A percentile compares a stretch with the other conserved stretches of the same genome.
phyloP scores from a whole-genome alignment of 106 monocot species.

The Iris macrosiphon region DNA sequence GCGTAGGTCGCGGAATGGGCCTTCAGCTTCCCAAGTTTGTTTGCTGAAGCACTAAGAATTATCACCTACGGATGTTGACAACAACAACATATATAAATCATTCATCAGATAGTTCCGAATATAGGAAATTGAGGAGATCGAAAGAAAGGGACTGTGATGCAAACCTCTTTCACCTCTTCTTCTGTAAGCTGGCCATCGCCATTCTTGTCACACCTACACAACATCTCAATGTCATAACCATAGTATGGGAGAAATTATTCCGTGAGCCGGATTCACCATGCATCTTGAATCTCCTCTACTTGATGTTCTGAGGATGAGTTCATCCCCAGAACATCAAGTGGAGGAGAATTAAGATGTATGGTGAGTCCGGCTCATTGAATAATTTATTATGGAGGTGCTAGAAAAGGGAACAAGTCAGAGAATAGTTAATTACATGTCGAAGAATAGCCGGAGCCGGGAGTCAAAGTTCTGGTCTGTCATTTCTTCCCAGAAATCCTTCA shows the following conservation, averaged over 20 bases:
- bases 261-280: too few relatives aligned
- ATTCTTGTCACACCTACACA: constrained; percentile 92
- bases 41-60: constrained; percentile 83
- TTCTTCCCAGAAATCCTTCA: constrained; percentile 88
- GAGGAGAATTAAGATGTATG: too few relatives aligned
- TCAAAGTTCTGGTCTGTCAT: constrained; percentile 93
- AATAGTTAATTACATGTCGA: constrained; percentile 75
- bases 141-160: background rate
- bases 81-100: background rate
- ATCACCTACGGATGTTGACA: constrained; percentile 43
- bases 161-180: constrained; percentile 97
- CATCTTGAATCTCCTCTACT: too few relatives aligned
- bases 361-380: too few relatives aligned
- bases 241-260: too few relatives aligned
- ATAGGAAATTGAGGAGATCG: background rate
- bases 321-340: too few relatives aligned
- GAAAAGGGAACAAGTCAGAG: background rate
- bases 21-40: constrained; percentile 86
- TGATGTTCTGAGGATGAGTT: too few relatives aligned
- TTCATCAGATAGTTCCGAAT: background rate
- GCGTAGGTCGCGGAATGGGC: constrained; percentile 71
- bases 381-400: background rate
- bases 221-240: background rate
- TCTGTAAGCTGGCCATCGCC: constrained; percentile 88
- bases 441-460: constrained; percentile 89